Conservation (phyloP, 1,139 yeast genomes). For the Kurtzmaniella quercitrusa region DNA sequence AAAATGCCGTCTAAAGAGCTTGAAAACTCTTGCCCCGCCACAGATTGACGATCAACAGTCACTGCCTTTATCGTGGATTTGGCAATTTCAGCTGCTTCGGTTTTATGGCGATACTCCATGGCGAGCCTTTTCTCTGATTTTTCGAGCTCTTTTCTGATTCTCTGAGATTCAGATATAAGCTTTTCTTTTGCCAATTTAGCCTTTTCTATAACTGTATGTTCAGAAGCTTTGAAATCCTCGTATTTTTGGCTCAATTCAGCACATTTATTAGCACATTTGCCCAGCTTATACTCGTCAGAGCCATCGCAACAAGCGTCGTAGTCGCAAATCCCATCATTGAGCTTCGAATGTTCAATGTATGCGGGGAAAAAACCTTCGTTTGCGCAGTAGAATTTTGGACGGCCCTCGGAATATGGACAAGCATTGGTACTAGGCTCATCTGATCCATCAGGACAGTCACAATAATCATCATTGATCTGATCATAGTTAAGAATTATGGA, state of each 20-base stretch:
- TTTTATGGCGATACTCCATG: constrained; percentile 1
- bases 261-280: constrained; percentile 58
- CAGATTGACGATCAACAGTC: constrained; percentile 22
- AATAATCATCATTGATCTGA: constrained; percentile 81
- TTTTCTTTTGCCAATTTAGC: constrained; percentile 21
- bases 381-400: constrained; percentile 60
- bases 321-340: constrained; percentile 93
- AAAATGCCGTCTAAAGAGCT: constrained; percentile 18
- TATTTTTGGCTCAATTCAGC: constrained; percentile 36
- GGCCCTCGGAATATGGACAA: constrained; percentile 44
- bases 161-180: constrained; percentile 8
- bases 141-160: constrained; percentile 8
- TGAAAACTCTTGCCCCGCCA: constrained; percentile 12
- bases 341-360: constrained; percentile 56
- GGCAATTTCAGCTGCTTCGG: not conserved
- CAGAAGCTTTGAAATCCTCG: constrained; percentile 15
- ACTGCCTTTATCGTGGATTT: not conserved
- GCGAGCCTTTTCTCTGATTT: not conserved
- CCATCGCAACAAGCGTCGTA: constrained; percentile 92
- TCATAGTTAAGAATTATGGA: constrained; percentile 53
- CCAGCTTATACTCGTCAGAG: constrained; percentile 63
- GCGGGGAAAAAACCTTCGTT: constrained; percentile 67
- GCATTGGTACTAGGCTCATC: constrained; percentile 97
- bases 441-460: constrained; percentile 97
- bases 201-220: constrained; percentile 15